Conservation (phyloP, 2,329 filamentous ascomycete genomes). For the Sarocladium kiliense region DNA sequence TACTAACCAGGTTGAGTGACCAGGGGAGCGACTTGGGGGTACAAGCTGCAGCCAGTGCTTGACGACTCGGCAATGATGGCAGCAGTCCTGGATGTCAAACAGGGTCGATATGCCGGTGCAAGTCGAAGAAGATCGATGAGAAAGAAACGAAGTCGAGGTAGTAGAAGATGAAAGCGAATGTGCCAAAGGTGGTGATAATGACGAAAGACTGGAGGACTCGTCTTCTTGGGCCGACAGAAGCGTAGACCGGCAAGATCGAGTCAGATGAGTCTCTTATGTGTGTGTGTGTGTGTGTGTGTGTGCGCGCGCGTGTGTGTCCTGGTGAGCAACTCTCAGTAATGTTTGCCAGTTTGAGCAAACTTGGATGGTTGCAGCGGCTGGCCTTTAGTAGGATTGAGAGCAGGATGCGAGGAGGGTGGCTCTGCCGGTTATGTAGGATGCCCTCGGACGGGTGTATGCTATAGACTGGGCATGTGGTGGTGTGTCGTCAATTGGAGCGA, state of each 20-base stretch:
- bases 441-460: background rate
- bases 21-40: background rate
- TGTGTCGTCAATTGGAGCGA: too few species aligned
- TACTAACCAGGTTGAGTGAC: slow-evolving; percentile 1
- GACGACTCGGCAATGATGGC: background rate
- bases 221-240: background rate
- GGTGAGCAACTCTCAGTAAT: background rate
- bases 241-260: background rate
- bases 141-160: background rate
- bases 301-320: background rate
- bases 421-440: slow-evolving; percentile 2
- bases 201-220: slow-evolving; percentile 1
- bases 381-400: background rate
- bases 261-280: background rate
- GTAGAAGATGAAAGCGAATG: background rate
- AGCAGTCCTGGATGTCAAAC: background rate
- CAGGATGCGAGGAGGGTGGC: slow-evolving; percentile 2
- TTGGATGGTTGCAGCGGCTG: slow-evolving; percentile 2
- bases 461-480: too few species aligned
- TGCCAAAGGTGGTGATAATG: background rate
- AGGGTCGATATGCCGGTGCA: background rate
- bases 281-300: background rate
- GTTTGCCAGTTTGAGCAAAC: background rate
- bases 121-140: background rate
- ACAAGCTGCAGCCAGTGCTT: background rate